Evolutionary conservation across 2,329 filamentous ascomycete species (phyloP).

Genomic region (Paecilomyces fulvus): DNA sequence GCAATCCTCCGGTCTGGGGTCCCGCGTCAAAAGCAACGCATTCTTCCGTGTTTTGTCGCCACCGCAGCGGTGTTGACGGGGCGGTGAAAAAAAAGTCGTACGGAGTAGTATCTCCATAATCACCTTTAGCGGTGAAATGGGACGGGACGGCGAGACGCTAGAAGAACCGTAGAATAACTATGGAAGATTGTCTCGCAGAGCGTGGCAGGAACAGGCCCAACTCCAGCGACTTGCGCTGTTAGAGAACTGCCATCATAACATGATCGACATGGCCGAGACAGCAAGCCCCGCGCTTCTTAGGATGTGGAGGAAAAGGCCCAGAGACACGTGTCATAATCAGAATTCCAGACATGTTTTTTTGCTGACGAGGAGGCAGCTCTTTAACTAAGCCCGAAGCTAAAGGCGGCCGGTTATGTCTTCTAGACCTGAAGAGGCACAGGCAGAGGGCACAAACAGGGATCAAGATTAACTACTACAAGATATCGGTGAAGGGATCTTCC

Average conservation of each 20-base stretch:
- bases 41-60: not conserved
- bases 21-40: not conserved
- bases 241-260: not conserved
- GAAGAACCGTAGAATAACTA: not conserved
- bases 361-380: not conserved
- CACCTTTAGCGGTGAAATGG: not conserved
- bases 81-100: not conserved
- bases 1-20: not conserved
- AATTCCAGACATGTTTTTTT: not conserved
- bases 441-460: not conserved
- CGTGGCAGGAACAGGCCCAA: not conserved
- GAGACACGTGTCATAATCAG: not conserved
- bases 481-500: not conserved
- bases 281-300: not conserved
- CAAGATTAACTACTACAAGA: not conserved
- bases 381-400: not conserved
- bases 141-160: not conserved
- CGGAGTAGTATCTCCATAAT: not conserved
- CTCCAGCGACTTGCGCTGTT: not conserved
- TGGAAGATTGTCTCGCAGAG: not conserved
- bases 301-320: not conserved
- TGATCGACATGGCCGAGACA: not conserved
- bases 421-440: not conserved
- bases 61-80: not conserved
- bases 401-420: not conserved